These are phyloP conservation scores for Candida glaebosa DNA, from an alignment of 805 yeast species.

Conservation along the genomic window DNA sequence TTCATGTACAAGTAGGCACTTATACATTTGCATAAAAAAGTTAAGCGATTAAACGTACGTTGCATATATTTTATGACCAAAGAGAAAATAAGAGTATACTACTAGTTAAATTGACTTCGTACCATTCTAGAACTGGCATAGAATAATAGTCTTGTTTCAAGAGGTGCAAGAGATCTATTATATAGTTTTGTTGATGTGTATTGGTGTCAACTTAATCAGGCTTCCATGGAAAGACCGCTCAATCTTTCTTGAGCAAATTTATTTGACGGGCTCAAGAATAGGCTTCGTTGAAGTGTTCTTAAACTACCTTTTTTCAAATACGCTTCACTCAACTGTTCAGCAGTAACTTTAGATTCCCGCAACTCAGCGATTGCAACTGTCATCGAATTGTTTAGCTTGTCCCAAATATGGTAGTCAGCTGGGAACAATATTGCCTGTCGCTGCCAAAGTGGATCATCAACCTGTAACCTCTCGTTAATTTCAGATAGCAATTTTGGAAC, in stretches of 20 bases:
- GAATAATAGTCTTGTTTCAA: too few species aligned
- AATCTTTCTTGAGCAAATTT: constrained; percentile 7
- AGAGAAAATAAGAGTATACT: too few species aligned
- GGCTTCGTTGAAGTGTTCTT: constrained; percentile 62
- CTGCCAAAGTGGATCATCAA: constrained; percentile 48
- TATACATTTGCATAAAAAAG: neutral
- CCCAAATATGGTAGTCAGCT: constrained; percentile 66
- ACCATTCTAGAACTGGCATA: too few species aligned
- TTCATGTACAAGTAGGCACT: too few species aligned
- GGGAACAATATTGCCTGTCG: constrained; percentile 75
- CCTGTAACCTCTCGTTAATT: constrained; percentile 41
- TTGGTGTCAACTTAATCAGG: neutral
- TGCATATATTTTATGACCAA: neutral
- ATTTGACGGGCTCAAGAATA: constrained; percentile 55
- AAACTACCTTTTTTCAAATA: constrained; percentile 46
- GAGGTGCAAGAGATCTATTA: too few species aligned
- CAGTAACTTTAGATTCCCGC: constrained; percentile 47
- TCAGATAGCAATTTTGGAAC: constrained; percentile 59
- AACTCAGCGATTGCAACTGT: constrained; percentile 57
- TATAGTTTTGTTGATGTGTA: neutral
- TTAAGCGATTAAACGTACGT: neutral
- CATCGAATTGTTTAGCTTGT: constrained; percentile 49
- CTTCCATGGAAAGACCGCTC: neutral
- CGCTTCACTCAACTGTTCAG: constrained; percentile 50
- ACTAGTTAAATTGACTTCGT: too few species aligned